Evolutionary conservation across 768 basidiomycete species (phyloP).

Genomic region (Nidula microcarpa): DNA sequence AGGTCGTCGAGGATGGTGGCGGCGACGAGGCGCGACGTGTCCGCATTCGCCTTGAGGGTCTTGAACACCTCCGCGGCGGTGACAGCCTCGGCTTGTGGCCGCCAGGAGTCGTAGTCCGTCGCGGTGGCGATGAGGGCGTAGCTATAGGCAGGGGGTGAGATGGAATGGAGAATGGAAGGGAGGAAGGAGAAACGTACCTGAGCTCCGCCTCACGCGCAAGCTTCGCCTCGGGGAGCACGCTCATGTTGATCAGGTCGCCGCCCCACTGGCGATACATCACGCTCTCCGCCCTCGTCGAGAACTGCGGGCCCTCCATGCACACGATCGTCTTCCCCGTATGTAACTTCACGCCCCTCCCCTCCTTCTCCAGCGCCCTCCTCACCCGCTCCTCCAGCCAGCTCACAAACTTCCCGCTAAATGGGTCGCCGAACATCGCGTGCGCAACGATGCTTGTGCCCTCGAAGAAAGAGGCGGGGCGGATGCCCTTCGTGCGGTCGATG

Average conservation of each 20-base stretch:
- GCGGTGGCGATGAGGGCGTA: slow-evolving; percentile 69
- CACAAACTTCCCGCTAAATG: slow-evolving; percentile 67
- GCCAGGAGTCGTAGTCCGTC: slow-evolving; percentile 97
- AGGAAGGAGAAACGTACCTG: slow-evolving; percentile 45
- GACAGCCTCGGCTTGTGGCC: slow-evolving; percentile 74
- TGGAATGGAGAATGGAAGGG: not conserved
- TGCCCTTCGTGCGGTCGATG: slow-evolving; percentile 94
- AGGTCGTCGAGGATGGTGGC: slow-evolving; percentile 68
- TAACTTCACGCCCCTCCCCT: slow-evolving; percentile 60
- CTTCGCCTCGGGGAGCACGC: slow-evolving; percentile 95
- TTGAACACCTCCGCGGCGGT: slow-evolving; percentile 91
- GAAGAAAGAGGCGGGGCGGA: slow-evolving; percentile 88
- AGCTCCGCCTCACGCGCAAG: slow-evolving; percentile 94
- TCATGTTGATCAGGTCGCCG: slow-evolving; percentile 96
- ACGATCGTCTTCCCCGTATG: slow-evolving; percentile 85
- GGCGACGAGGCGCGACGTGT: slow-evolving; percentile 77
- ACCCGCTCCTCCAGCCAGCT: slow-evolving; percentile 67
- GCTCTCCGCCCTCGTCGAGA: slow-evolving; percentile 97
- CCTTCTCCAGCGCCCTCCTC: slow-evolving; percentile 52
- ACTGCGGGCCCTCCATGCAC: slow-evolving; percentile 97
- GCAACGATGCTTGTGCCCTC: slow-evolving; percentile 79
- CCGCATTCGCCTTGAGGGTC: slow-evolving; percentile 82
- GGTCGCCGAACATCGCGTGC: slow-evolving; percentile 93
- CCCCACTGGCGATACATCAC: slow-evolving; percentile 92
- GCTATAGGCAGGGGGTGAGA: not conserved